A percentile compares a stretch with the other conserved stretches of the same genome.
These are phyloP conservation scores for Dendrobium nobile DNA, from an alignment of 106 monocot genomes.

Conservation along the genomic window DNA sequence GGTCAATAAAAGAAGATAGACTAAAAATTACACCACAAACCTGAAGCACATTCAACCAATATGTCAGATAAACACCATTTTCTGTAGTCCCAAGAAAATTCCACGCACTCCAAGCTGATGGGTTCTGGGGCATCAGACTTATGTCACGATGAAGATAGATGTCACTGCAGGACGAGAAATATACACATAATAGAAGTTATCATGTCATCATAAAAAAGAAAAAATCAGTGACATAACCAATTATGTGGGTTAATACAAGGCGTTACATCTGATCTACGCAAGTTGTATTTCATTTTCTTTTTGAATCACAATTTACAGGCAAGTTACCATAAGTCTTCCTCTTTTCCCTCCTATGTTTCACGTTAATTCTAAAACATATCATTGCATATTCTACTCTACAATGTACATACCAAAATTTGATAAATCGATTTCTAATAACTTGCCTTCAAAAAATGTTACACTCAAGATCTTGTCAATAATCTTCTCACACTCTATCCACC, in stretches of 20 bases:
- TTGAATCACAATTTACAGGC: not conserved
- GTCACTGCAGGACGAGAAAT: slow-evolving; percentile 39
- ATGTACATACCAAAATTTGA: too few relatives aligned
- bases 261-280: too few relatives aligned
- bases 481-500: not conserved
- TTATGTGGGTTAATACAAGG: not conserved
- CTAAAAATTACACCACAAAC: slow-evolving; percentile 20
- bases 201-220: not conserved
- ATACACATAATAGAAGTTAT: not conserved
- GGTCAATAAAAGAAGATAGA: not conserved
- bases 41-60: slow-evolving; percentile 97
- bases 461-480: not conserved
- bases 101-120: slow-evolving; percentile 93
- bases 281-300: too few relatives aligned
- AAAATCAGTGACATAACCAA: not conserved
- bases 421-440: too few relatives aligned
- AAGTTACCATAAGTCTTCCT: not conserved
- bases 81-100: slow-evolving; percentile 78
- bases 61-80: slow-evolving; percentile 65
- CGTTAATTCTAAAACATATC: not conserved
- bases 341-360: not conserved
- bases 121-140: slow-evolving; percentile 79
- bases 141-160: slow-evolving; percentile 83
- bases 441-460: too few relatives aligned
- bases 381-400: not conserved